These are phyloP conservation scores for Perkinsus chesapeaki DNA, from an alignment of 169 alveolate species.

Conservation along the genomic window DNA sequence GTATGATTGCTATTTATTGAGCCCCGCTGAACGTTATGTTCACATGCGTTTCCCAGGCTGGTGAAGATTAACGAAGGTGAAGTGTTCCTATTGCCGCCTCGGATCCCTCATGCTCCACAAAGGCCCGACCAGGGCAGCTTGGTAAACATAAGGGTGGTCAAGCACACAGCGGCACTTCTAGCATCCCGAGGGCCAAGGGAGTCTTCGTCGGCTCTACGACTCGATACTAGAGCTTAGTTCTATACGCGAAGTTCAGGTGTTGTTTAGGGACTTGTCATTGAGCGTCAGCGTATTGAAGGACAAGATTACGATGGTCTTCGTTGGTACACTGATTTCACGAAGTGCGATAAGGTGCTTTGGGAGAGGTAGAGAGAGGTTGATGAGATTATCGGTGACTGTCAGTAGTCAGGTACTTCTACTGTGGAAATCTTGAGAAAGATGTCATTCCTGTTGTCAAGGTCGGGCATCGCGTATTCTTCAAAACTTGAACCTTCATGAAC, in stretches of 20 bases:
- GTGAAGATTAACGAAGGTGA: conserved; percentile 11
- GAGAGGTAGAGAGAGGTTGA: neutral
- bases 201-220: no score
- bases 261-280: conserved; percentile 1
- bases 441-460: neutral
- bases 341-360: neutral
- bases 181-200: no score
- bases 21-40: no score
- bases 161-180: no score
- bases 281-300: neutral
- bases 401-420: neutral
- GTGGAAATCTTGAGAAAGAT: neutral
- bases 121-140: conserved; percentile 1
- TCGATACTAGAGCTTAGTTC: no score
- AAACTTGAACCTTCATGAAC: neutral
- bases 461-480: neutral
- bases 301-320: neutral
- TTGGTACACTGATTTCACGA: neutral
- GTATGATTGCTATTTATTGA: neutral
- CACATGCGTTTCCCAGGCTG: neutral
- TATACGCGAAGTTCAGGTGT: no score
- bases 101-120: conserved; percentile 8
- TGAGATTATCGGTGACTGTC: neutral
- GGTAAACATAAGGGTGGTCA: no score
- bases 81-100: neutral